phyloP scores from a whole-genome alignment of 2,329 filamentous ascomycete genomes.

The Rhynchosporium agropyri region DNA sequence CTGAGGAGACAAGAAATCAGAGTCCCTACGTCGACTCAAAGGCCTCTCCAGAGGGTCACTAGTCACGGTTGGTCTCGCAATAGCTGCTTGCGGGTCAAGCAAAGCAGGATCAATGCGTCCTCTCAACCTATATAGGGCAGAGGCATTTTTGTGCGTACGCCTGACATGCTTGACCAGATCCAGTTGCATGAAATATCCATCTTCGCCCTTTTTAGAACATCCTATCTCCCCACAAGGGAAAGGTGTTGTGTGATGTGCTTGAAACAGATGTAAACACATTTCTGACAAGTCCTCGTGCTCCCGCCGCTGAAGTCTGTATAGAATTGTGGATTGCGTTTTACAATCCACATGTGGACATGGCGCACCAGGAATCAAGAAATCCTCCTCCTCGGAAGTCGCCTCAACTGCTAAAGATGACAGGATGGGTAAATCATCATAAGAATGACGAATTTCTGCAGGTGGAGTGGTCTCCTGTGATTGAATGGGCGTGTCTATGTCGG shows the following conservation, averaged over 20 bases:
- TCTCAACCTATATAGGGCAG: slow-evolving; percentile 33
- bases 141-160: slow-evolving; percentile 28
- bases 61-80: slow-evolving; percentile 4
- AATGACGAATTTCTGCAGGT: background rate
- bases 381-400: slow-evolving; percentile 7
- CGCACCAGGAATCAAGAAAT: slow-evolving; percentile 22
- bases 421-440: slow-evolving; percentile 5
- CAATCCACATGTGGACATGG: slow-evolving; percentile 38
- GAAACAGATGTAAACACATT: slow-evolving; percentile 36
- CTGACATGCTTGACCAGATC: slow-evolving; percentile 37
- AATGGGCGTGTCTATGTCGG: background rate
- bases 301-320: slow-evolving; percentile 32
- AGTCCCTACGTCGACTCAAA: slow-evolving; percentile 22
- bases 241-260: slow-evolving; percentile 35
- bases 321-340: slow-evolving; percentile 17
- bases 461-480: slow-evolving; percentile 3
- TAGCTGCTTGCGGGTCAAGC: slow-evolving; percentile 21
- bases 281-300: slow-evolving; percentile 35
- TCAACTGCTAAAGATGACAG: slow-evolving; percentile 22
- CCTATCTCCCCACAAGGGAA: slow-evolving; percentile 37
- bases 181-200: slow-evolving; percentile 36
- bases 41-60: slow-evolving; percentile 5
- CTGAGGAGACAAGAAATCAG: slow-evolving; percentile 30
- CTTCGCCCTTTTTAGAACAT: slow-evolving; percentile 33
- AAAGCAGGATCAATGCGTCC: slow-evolving; percentile 34